Base-by-base conservation (phyloP, 2,329 filamentous ascomycete species). In the Venturiaceae sp. region DNA sequence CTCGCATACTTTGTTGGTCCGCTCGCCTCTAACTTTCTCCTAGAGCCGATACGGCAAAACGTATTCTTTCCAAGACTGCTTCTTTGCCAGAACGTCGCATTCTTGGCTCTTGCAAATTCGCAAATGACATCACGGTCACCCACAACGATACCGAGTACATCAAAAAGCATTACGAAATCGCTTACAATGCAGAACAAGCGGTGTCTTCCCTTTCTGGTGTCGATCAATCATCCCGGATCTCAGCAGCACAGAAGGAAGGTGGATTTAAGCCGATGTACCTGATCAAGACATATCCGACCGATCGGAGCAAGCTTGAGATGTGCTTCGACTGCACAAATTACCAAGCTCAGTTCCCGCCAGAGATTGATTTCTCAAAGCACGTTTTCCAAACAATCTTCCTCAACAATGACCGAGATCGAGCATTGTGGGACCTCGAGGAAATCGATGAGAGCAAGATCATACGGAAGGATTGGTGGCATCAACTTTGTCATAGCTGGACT, bases 291-390 rank as follows among this genome's bases (percentile, higher is more conserved):
- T 86, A 86, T 41, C 26, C 32, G 5, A 50, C 57, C 66, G 79
- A 85, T 63, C 75, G 76, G 1, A 79, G 74, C 2, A 81, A 83
- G 68, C 78, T 77, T 36, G 80, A 82, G 67, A 83, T 75, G 78
- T 85, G 81, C 59, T 90, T 89, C 70, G 85, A 90, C 69, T 87
- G 84, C 72, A 86, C 83, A 37, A 87, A 88, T 67, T 89, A 90
- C 70, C 86, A 90, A 67, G 79, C 84, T 47, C 86, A 90, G 66
- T 86, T 90, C 62, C 82, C 83, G 1, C 68, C 74, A 3, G 69
- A 74, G 1, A 73, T 80, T 0, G 75, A 77, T 0, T 78, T 80
- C 56, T 77, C 82, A 28, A 75, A 81, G 55, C 85, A 88, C 64
- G 80, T 90, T 16, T 90, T 87, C 67, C 86, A 90, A 63, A 85